phyloP scores from a whole-genome alignment of 371 early-diverging fungal genomes.

The Umbelopsis sp. region DNA sequence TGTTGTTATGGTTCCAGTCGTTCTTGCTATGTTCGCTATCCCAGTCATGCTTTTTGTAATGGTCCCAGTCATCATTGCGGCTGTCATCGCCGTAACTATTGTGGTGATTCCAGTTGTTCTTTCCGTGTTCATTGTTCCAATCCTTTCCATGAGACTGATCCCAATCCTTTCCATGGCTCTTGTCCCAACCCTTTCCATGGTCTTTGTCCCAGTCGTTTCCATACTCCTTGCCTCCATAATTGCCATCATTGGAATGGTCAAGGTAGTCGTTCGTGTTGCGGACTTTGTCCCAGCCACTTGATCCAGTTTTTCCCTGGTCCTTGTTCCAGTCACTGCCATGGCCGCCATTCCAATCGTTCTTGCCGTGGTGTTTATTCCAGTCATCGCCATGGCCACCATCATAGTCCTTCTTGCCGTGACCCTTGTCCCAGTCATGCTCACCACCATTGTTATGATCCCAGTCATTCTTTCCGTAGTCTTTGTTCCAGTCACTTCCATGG shows the following conservation, averaged over 20 bases:
- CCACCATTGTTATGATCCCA: not conserved
- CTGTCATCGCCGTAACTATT: not conserved
- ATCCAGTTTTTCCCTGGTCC: slow-evolving; percentile 19
- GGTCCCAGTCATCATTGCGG: not conserved
- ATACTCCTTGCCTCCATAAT: not conserved
- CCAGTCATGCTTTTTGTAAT: not conserved
- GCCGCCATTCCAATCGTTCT: too few relatives aligned
- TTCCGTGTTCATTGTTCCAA: too few relatives aligned
- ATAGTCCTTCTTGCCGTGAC: slow-evolving; percentile 7
- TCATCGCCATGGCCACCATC: slow-evolving; percentile 14
- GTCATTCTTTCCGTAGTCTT: not conserved
- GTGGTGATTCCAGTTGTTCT: not conserved
- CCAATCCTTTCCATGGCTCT: not conserved
- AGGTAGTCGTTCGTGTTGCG: not conserved
- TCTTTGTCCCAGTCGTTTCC: slow-evolving; percentile 15
- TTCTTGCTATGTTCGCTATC: slow-evolving; percentile 3
- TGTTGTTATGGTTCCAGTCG: not conserved
- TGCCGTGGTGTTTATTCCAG: not conserved
- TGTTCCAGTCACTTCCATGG: too few relatives aligned
- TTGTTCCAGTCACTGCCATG: slow-evolving; percentile 14
- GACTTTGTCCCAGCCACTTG: not conserved
- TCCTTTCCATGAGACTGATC: not conserved
- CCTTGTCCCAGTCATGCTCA: too few relatives aligned
- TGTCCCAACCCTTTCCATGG: slow-evolving; percentile 14
- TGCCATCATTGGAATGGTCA: too few relatives aligned